These are phyloP conservation scores for Paraphysoderma sedebokerense DNA, from an alignment of 371 early-diverging fungal species.

Conservation along the genomic window DNA sequence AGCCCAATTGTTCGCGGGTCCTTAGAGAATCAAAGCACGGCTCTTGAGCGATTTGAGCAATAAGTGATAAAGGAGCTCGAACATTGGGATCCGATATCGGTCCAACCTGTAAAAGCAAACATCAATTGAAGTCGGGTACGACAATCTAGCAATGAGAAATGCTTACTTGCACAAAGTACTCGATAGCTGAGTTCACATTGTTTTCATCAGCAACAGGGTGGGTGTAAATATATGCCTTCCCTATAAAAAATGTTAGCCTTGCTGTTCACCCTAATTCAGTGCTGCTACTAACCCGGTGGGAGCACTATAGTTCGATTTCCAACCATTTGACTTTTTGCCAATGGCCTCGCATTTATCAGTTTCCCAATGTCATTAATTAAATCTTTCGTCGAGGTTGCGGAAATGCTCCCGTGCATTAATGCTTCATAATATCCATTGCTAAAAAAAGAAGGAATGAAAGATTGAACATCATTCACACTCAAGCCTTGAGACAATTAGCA, in stretches of 20 bases:
- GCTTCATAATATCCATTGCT: background rate
- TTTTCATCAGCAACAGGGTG: constrained; percentile 49
- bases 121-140: background rate
- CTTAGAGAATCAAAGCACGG: constrained; percentile 83
- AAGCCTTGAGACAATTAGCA: constrained; percentile 1
- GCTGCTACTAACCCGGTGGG: constrained; percentile 16
- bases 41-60: constrained; percentile 62
- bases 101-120: constrained; percentile 17
- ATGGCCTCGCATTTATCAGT: too few species aligned
- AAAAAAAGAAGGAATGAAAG: too few species aligned
- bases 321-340: constrained; percentile 29
- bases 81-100: constrained; percentile 27
- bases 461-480: too few species aligned
- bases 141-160: background rate
- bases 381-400: background rate
- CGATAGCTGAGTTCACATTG: constrained; percentile 73
- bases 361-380: background rate
- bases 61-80: constrained; percentile 46
- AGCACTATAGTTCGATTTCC: constrained; percentile 46
- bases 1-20: constrained; percentile 77
- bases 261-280: background rate
- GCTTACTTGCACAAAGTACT: constrained; percentile 46
- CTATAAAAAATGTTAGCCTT: background rate
- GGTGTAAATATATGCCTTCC: constrained; percentile 29
- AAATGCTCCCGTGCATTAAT: background rate